Conservation (phyloP, 2,329 filamentous ascomycete genomes). For the Colletotrichum sp. region DNA sequence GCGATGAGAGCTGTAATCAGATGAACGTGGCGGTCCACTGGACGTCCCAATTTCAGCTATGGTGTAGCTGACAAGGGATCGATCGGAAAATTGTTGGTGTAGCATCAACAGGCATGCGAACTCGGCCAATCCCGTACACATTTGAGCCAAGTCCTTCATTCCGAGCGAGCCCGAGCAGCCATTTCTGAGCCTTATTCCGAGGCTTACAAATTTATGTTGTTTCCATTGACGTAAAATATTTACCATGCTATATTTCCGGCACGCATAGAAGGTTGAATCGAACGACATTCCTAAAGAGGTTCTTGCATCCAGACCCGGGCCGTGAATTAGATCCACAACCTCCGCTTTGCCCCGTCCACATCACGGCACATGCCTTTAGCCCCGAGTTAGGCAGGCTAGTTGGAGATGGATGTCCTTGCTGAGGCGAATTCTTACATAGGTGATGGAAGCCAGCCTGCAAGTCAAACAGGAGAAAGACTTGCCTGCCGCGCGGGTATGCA, state of each 20-base stretch:
- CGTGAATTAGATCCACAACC: not conserved
- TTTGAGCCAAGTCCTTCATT: not conserved
- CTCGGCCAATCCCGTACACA: not conserved
- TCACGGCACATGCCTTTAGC: not conserved
- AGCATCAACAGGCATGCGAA: not conserved
- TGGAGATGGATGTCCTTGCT: not conserved
- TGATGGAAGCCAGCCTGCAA: not conserved
- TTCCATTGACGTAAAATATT: not conserved
- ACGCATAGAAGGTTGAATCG: not conserved
- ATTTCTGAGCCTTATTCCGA: not conserved
- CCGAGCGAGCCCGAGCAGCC: not conserved
- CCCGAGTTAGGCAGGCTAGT: rapidly evolving
- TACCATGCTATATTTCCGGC: not conserved
- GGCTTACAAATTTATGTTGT: not conserved
- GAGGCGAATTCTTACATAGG: not conserved
- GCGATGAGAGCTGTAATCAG: not conserved
- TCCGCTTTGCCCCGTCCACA: not conserved
- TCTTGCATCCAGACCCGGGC: not conserved
- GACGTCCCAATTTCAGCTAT: not conserved
- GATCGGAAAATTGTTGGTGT: not conserved
- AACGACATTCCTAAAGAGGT: not conserved
- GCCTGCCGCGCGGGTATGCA: not conserved
- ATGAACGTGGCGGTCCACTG: not conserved
- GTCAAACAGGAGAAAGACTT: not conserved
- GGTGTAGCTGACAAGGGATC: not conserved